Evolutionary conservation across 208 protist genomes (phyloP), one percentile per base, ranked within the genome.

Genomic region (Trypanosomatidae sp.): DNA sequence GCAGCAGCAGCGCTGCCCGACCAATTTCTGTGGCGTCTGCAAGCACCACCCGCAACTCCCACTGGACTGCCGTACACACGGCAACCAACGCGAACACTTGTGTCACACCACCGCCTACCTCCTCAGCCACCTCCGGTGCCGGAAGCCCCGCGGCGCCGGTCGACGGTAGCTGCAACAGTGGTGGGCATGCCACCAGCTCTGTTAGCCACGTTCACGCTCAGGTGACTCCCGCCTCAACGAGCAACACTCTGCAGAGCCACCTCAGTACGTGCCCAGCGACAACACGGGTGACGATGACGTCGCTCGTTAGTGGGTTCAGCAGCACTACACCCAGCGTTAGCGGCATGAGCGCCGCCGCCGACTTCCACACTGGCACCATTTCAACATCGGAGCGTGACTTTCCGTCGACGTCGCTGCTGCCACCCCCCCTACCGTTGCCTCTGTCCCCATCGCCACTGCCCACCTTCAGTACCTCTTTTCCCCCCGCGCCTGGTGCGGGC

Each of bases 41-140:
- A 17, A 58, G 53, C 55, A 65, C 62, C 13, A 39, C 44, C 6
- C 66, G 76, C 25, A 33, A 25, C 25, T 55, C 76, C 19, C 49
- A 73, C 46, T 80, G 76, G 76, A 80, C 76, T 13, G 71, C 76
- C 1, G 76, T 80, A 70, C 76, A 80, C 76, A 76, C 76, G 3
- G 50, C 76, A 2, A 80, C 76, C 19, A 80, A 80, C 28, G 69
- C 66, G 50, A 80, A 80, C 76, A 69, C 70, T 0, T 56, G 49
- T 50, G 70, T 72, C 9, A 75, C 70, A 10, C 65, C 65, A 22
- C 76, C 69, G 53, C 65, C 59, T 9, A 25, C 59, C 59, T 36
- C 49, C n/a, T 58, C 69, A 47, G 56, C 69, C n/a, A 30, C 68
- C 60, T 41, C 60, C 25, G 44, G 46, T 22, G 74, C 13, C 13